These are phyloP conservation scores for Trametes cingulata DNA, from an alignment of 768 basidiomycete genomes.

Conservation along the genomic window DNA sequence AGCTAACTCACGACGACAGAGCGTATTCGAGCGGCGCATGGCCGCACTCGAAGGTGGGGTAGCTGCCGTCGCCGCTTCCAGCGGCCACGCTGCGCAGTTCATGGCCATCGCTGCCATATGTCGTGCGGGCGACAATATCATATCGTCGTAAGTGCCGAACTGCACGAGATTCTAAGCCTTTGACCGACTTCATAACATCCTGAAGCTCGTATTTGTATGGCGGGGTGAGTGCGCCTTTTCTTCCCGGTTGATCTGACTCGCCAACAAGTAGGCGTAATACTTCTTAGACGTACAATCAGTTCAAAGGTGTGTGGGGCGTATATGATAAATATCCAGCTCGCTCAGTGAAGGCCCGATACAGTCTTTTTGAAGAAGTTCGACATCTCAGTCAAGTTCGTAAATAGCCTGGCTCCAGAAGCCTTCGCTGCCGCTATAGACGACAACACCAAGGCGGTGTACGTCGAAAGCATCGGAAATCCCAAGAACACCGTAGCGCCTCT, in stretches of 20 bases:
- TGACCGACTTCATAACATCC: neutral
- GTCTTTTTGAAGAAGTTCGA: conserved; percentile 71
- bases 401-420: conserved; percentile 51
- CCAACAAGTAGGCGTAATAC: neutral
- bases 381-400: conserved; percentile 68
- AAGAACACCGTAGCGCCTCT: conserved; percentile 67
- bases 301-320: conserved; percentile 49
- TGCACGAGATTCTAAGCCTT: neutral
- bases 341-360: conserved; percentile 21
- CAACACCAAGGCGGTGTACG: conserved; percentile 73
- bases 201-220: conserved; percentile 65
- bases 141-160: conserved; percentile 55
- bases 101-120: conserved; percentile 65
- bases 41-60: conserved; percentile 77
- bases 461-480: conserved; percentile 80
- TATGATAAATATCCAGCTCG: neutral
- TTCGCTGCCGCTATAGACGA: conserved; percentile 73
- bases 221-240: conserved; percentile 44
- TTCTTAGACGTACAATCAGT: conserved; percentile 66
- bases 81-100: conserved; percentile 80
- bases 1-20: conserved; percentile 38
- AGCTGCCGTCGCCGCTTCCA: conserved; percentile 72
- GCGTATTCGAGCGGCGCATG: conserved; percentile 78
- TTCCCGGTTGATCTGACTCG: neutral
- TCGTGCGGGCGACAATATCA: conserved; percentile 72